Conservation (phyloP, 164 flowering plant genomes). For the Chimonanthus praecox region DNA sequence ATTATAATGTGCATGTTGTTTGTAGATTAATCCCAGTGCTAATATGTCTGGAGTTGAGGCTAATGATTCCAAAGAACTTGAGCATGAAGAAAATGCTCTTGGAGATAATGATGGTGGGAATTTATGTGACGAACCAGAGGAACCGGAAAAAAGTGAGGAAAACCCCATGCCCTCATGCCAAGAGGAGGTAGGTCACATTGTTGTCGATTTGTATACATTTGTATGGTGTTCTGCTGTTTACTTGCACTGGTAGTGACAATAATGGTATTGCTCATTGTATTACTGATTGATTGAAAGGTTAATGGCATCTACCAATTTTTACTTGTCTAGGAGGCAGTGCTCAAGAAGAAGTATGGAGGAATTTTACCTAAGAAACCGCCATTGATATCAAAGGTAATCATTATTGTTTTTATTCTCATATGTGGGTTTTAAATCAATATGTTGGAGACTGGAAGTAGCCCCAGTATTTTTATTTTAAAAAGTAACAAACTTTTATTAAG, state of each 20-base stretch:
- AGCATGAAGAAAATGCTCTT: slow-evolving; percentile 11
- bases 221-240: not conserved
- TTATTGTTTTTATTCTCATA: not conserved
- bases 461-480: no score
- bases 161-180: slow-evolving; percentile 28
- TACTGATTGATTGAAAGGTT: not conserved
- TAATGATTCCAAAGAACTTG: slow-evolving; percentile 30
- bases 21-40: not conserved
- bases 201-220: not conserved
- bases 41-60: slow-evolving; percentile 18
- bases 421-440: no score
- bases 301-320: not conserved
- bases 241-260: not conserved
- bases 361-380: slow-evolving; percentile 73
- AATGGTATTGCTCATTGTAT: not conserved
- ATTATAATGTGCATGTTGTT: not conserved
- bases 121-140: slow-evolving; percentile 15
- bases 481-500: no score
- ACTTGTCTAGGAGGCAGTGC: slow-evolving; percentile 50
- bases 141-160: slow-evolving; percentile 18
- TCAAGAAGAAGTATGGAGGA: slow-evolving; percentile 91
- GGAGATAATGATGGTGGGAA: slow-evolving; percentile 18
- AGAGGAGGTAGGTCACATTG: slow-evolving; percentile 30
- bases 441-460: no score
- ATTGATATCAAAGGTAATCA: slow-evolving; percentile 72